phyloP scores from a whole-genome alignment of 495 filamentous ascomycete species.

The Penicillium manginii region DNA sequence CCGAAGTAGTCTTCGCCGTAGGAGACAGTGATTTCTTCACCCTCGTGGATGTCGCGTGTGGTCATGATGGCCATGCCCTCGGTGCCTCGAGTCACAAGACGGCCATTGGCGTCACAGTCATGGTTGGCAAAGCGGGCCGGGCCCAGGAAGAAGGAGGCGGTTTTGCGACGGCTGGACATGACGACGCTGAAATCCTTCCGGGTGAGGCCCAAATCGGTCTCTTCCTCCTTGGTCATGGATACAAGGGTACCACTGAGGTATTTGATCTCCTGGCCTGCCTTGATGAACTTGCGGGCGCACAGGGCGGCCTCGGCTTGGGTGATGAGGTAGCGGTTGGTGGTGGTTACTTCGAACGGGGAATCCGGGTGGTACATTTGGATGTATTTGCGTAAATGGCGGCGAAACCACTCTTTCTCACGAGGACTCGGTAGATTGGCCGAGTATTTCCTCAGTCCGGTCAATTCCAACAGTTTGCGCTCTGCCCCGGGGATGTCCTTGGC shows the following conservation, averaged over 20 bases:
- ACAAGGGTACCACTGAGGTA: slow-evolving; percentile 89
- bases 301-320: slow-evolving; percentile 83
- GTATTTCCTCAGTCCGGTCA: slow-evolving; percentile 76
- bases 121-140: slow-evolving; percentile 97
- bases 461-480: slow-evolving; percentile 69
- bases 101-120: slow-evolving; percentile 92
- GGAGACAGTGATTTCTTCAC: slow-evolving; percentile 93
- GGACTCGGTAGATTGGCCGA: slow-evolving; percentile 64
- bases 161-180: slow-evolving; percentile 86
- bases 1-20: slow-evolving; percentile 98
- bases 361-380: slow-evolving; percentile 91
- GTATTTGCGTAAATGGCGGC: slow-evolving; percentile 84
- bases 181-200: slow-evolving; percentile 96
- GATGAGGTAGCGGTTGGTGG: slow-evolving; percentile 96
- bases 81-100: slow-evolving; percentile 76
- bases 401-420: slow-evolving; percentile 86
- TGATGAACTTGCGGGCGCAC: slow-evolving; percentile 78
- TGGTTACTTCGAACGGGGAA: slow-evolving; percentile 90
- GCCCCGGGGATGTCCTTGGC: slow-evolving; percentile 70
- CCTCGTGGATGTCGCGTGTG: slow-evolving; percentile 75
- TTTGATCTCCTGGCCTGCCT: slow-evolving; percentile 82
- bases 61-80: slow-evolving; percentile 89
- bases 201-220: slow-evolving; percentile 73
- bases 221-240: slow-evolving; percentile 85
- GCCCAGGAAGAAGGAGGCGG: slow-evolving; percentile 86